phyloP scores from a whole-genome alignment of 441 rosid genomes.

The Euphorbia schlechtendalii region DNA sequence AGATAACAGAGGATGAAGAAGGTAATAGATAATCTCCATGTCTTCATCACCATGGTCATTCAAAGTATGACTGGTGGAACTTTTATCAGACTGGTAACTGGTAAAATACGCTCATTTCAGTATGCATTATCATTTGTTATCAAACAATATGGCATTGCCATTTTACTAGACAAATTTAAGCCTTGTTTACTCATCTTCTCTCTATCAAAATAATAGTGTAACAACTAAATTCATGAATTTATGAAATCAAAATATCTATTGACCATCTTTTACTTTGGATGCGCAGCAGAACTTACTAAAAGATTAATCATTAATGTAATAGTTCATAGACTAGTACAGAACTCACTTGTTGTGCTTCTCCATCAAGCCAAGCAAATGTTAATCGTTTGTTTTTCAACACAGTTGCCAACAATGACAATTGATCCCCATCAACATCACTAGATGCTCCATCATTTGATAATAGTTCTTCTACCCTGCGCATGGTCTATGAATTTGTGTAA shows the following conservation, averaged over 20 bases:
- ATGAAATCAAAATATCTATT: neutral
- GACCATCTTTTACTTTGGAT: neutral
- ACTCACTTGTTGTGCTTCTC: constrained; percentile 81
- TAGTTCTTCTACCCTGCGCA: constrained; percentile 74
- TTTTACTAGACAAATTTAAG: neutral
- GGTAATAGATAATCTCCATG: neutral
- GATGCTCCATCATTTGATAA: constrained; percentile 38
- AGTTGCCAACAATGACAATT: constrained; percentile 36
- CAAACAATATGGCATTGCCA: neutral
- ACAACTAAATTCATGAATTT: neutral
- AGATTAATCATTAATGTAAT: constrained; percentile 4
- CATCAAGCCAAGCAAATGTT: constrained; percentile 92
- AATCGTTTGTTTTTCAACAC: constrained; percentile 60
- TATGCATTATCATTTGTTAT: neutral
- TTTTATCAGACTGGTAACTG: neutral
- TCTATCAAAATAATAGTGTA: neutral
- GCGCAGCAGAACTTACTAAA: constrained; percentile 4
- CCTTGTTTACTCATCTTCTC: neutral
- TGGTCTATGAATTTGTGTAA: constrained; percentile 54
- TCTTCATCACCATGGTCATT: constrained; percentile 5
- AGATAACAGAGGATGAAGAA: neutral
- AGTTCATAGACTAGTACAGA: neutral
- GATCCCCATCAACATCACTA: constrained; percentile 38
- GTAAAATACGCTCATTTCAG: neutral
- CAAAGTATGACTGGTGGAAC: neutral